Conservation (phyloP, 2,329 filamentous ascomycete genomes). For the Ceratocystis harringtonii region DNA sequence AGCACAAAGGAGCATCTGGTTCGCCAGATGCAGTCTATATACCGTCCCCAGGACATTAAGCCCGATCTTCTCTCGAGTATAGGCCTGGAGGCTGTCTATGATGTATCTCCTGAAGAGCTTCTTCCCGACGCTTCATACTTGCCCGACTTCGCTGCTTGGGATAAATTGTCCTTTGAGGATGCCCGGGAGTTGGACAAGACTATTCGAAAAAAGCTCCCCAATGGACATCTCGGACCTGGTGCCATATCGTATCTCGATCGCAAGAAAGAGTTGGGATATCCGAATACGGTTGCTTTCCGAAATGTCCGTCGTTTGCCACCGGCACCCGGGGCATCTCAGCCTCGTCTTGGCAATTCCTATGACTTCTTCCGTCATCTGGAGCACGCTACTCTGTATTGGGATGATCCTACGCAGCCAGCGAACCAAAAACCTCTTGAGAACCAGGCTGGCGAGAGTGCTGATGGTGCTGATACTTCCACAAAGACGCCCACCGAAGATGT, state of each 20-base stretch:
- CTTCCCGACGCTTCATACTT: constrained; percentile 39
- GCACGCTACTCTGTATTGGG: constrained; percentile 43
- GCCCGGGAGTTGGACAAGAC: constrained; percentile 34
- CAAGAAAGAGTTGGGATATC: constrained; percentile 38
- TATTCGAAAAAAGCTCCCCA: constrained; percentile 36
- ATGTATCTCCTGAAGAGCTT: constrained; percentile 34
- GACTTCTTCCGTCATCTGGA: constrained; percentile 52
- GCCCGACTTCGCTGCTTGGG: constrained; percentile 40
- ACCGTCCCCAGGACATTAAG: constrained; percentile 36
- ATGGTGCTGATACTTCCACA: constrained; percentile 11
- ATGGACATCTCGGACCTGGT: constrained; percentile 41
- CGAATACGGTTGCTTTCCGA: constrained; percentile 45
- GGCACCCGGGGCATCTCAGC: constrained; percentile 36
- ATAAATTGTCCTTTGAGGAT: constrained; percentile 34
- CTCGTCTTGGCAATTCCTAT: constrained; percentile 46
- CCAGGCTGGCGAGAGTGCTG: background rate
- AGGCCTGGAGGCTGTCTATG: constrained; percentile 38
- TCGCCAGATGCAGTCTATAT: constrained; percentile 37
- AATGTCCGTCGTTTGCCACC: constrained; percentile 44
- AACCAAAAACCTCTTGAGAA: constrained; percentile 2
- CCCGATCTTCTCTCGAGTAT: constrained; percentile 41
- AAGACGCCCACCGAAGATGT: constrained; percentile 2
- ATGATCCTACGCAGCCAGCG: constrained; percentile 35
- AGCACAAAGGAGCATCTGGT: constrained; percentile 29
- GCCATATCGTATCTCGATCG: constrained; percentile 44